phyloP scores from a whole-genome alignment of 2,329 filamentous ascomycete species.

The Eutypa lata region DNA sequence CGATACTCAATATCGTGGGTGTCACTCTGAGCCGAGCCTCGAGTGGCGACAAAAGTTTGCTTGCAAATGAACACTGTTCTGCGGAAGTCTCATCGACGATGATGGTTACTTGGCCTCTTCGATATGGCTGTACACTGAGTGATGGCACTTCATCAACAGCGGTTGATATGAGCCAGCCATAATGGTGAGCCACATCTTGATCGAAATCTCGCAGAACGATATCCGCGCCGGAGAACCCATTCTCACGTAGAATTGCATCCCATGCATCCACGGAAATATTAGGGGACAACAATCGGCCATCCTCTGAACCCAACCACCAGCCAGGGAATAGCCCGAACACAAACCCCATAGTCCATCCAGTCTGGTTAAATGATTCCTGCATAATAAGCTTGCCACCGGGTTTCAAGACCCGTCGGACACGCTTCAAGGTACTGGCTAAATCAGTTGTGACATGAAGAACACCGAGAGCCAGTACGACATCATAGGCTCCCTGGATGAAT shows the following conservation, averaged over 20 bases:
- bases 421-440: background rate
- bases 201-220: background rate
- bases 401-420: background rate
- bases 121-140: background rate
- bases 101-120: too few species aligned
- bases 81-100: too few species aligned
- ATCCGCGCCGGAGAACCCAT: background rate
- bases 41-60: too few species aligned
- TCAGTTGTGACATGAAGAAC: background rate
- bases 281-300: conserved; percentile 12
- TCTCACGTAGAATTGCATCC: background rate
- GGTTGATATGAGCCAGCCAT: background rate
- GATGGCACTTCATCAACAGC: background rate
- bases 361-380: background rate
- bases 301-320: conserved; percentile 26
- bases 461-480: background rate
- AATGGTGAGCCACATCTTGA: background rate
- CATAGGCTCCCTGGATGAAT: background rate
- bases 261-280: conserved; percentile 1
- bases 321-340: conserved; percentile 6
- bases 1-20: too few species aligned
- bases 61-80: too few species aligned
- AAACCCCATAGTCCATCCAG: background rate
- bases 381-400: background rate
- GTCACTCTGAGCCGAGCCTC: too few species aligned